Evolutionary conservation across 225 moss, liverwort and hornwort species (phyloP).

Genomic region (Marchantia paleacea): DNA sequence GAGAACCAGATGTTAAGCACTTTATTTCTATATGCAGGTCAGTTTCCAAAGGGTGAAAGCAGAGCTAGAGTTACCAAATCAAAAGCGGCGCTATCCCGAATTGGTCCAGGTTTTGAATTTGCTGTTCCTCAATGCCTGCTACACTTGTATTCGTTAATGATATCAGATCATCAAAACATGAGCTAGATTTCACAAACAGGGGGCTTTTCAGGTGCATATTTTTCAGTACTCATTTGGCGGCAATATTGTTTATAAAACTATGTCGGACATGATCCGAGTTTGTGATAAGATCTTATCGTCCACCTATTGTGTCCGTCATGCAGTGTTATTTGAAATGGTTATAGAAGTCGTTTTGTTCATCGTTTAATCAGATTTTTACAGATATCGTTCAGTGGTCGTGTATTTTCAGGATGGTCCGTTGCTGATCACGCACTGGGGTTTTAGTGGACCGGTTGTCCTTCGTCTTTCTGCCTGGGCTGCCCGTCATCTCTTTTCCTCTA

Average conservation of each 20-base stretch:
- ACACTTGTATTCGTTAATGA: background rate
- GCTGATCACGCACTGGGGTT: constrained; percentile 88
- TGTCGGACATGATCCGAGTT: no score
- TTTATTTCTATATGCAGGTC: constrained; percentile 38
- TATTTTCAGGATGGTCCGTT: constrained; percentile 63
- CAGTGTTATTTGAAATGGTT: no score
- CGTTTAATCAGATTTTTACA: background rate
- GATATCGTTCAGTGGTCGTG: background rate
- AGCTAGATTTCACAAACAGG: background rate
- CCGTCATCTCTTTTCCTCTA: constrained; percentile 67
- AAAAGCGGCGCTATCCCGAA: constrained; percentile 49
- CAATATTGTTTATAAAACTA: no score
- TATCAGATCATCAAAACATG: background rate
- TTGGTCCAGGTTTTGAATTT: constrained; percentile 56
- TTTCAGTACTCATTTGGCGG: background rate
- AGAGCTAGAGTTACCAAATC: constrained; percentile 63
- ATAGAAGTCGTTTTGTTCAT: no score
- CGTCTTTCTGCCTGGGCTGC: constrained; percentile 96
- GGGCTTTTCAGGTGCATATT: background rate
- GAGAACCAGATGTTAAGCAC: background rate
- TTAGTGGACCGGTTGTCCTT: constrained; percentile 92
- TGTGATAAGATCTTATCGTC: no score
- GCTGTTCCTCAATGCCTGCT: background rate
- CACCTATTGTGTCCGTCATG: no score
- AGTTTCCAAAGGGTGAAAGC: constrained; percentile 62